A percentile compares a stretch with the other conserved stretches of the same genome.
These are phyloP conservation scores for Chenopodium quinoa DNA, from an alignment of 148 eudicot species.

Conservation along the genomic window DNA sequence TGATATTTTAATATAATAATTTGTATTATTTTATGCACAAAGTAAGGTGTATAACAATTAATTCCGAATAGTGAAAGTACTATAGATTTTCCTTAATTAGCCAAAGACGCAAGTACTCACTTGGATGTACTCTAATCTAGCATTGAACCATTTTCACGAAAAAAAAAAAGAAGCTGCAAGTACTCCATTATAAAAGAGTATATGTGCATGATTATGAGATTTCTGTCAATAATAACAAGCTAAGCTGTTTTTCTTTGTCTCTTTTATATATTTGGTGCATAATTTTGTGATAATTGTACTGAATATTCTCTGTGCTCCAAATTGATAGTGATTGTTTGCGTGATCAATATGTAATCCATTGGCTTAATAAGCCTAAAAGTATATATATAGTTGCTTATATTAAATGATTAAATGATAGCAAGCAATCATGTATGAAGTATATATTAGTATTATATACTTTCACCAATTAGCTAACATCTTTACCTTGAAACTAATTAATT, in stretches of 20 bases:
- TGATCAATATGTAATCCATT: neutral
- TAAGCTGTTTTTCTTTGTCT: slow-evolving; percentile 15
- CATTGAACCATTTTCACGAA: too few species aligned
- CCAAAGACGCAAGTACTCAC: too few species aligned
- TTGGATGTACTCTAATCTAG: too few species aligned
- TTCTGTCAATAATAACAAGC: neutral
- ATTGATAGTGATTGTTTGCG: slow-evolving; percentile 3
- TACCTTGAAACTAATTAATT: neutral
- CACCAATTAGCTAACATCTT: neutral
- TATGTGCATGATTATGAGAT: neutral
- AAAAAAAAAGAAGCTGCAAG: too few species aligned
- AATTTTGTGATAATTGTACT: neutral
- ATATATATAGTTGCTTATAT: too few species aligned
- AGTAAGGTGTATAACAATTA: too few species aligned
- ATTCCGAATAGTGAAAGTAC: too few species aligned
- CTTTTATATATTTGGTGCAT: neutral
- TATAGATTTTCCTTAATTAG: too few species aligned
- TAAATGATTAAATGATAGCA: neutral
- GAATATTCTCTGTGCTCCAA: slow-evolving; percentile 13
- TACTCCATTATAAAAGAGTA: too few species aligned
- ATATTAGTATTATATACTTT: neutral
- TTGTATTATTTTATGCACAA: too few species aligned
- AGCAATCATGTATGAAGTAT: neutral
- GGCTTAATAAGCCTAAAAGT: neutral
- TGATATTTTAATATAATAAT: too few species aligned